Percentiles rank a stretch among this genome's conserved stretches.
Conservation (phyloP, 306 rosid species). For the Spatholobus suberectus region DNA sequence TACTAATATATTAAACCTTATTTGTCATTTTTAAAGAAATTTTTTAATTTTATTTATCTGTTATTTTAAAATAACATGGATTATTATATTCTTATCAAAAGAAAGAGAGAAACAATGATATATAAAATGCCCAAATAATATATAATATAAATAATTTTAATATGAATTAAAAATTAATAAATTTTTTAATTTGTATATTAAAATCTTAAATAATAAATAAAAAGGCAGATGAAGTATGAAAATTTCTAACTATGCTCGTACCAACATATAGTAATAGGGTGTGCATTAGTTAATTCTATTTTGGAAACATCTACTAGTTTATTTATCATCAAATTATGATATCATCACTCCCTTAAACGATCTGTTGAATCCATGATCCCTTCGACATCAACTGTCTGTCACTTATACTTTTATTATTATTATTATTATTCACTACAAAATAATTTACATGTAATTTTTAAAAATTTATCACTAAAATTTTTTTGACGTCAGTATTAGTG, state of each 20-base stretch:
- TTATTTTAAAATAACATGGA: not conserved
- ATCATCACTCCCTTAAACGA: not conserved
- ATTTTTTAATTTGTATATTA: not conserved
- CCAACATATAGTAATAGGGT: not conserved
- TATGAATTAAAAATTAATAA: not conserved
- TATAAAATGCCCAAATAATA: not conserved
- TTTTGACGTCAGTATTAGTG: too few species aligned
- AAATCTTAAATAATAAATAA: not conserved
- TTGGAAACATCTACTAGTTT: not conserved
- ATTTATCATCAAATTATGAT: not conserved
- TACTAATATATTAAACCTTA: too few species aligned
- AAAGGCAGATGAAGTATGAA: not conserved
- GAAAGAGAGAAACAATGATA: not conserved
- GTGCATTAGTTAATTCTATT: not conserved
- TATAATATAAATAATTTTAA: not conserved
- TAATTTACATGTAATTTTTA: too few species aligned
- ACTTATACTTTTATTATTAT: not conserved
- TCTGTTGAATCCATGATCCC: slow-evolving; percentile 18
- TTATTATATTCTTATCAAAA: not conserved
- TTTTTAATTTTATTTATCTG: not conserved
- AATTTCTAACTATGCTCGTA: not conserved
- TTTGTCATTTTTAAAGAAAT: not conserved
- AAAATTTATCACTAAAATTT: too few species aligned
- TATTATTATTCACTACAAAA: too few species aligned
- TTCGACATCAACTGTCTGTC: slow-evolving; percentile 38